Evolutionary conservation across 106 monocot genomes (phyloP).

Genomic region (Iris macrosiphon): DNA sequence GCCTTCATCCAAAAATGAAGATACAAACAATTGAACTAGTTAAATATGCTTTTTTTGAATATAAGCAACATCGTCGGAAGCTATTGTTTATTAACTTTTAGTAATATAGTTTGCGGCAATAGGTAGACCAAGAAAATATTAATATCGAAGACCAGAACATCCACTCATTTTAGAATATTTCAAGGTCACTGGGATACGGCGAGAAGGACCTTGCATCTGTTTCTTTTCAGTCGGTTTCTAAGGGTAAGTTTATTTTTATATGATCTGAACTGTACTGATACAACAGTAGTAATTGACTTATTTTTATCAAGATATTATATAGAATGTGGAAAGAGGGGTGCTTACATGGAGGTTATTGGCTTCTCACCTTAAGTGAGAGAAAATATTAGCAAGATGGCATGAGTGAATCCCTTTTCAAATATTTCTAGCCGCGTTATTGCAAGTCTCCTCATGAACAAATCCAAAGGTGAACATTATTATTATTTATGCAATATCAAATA

Average conservation of each 20-base stretch:
- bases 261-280: not conserved
- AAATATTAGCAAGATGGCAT: slow-evolving; percentile 92
- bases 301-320: slow-evolving; percentile 65
- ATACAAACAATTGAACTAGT: too few relatives aligned
- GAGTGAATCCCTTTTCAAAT: slow-evolving; percentile 94
- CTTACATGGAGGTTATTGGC: slow-evolving; percentile 93
- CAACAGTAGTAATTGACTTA: not conserved
- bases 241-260: slow-evolving; percentile 40
- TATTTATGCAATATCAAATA: too few relatives aligned
- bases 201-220: slow-evolving; percentile 78
- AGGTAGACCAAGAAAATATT: slow-evolving; percentile 95
- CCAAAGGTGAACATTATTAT: slow-evolving; percentile 52
- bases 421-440: slow-evolving; percentile 91
- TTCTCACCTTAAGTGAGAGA: slow-evolving; percentile 75
- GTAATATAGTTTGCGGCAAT: not conserved
- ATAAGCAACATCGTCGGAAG: too few relatives aligned
- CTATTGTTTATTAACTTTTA: too few relatives aligned
- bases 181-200: slow-evolving; percentile 73
- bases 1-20: too few relatives aligned
- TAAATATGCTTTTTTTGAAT: too few relatives aligned
- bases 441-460: slow-evolving; percentile 89
- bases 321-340: slow-evolving; percentile 96
- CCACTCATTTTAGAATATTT: slow-evolving; percentile 89
- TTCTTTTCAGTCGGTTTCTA: slow-evolving; percentile 90
- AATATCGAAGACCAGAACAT: slow-evolving; percentile 82